Evolutionary conservation across 768 basidiomycete genomes (phyloP).

Genomic region (Zangia roseola): DNA sequence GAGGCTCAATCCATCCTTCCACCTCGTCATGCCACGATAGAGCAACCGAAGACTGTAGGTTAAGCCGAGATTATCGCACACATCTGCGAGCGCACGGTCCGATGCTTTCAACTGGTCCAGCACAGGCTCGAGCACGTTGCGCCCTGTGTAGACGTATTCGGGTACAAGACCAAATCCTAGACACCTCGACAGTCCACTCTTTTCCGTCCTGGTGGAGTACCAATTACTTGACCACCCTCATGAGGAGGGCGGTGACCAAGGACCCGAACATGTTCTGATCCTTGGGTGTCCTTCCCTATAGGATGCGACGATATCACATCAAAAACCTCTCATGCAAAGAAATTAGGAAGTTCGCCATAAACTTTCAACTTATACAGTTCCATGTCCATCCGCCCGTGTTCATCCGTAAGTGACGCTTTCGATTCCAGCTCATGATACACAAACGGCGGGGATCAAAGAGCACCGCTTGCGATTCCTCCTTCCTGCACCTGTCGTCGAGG

Average conservation of each 20-base stretch:
- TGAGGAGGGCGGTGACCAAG: conserved; percentile 42
- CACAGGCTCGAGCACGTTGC: not conserved
- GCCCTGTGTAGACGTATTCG: conserved; percentile 3
- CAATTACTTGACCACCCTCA: conserved; percentile 12
- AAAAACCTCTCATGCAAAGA: too few relatives aligned
- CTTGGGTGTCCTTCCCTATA: conserved; percentile 35
- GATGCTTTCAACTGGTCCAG: conserved; percentile 13
- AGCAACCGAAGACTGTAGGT: conserved; percentile 1
- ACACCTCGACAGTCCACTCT: conserved; percentile 9
- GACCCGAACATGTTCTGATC: conserved; percentile 48
- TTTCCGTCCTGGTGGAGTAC: conserved; percentile 5
- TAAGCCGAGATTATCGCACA: conserved; percentile 6
- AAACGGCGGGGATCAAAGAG: conserved; percentile 32
- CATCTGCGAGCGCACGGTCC: conserved; percentile 4
- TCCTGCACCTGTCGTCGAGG: conserved; percentile 44
- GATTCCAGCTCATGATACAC: conserved; percentile 22
- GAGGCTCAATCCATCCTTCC: too few relatives aligned
- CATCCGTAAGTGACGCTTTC: conserved; percentile 21
- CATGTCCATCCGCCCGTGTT: conserved; percentile 20
- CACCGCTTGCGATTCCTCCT: conserved; percentile 35
- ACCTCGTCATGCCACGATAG: conserved; percentile 1
- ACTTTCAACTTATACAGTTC: conserved; percentile 49
- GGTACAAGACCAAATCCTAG: conserved; percentile 11
- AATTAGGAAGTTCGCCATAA: conserved; percentile 40
- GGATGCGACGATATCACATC: too few relatives aligned